phyloP scores from a whole-genome alignment of 2,329 filamentous ascomycete genomes.

The Colletotrichum sp. region DNA sequence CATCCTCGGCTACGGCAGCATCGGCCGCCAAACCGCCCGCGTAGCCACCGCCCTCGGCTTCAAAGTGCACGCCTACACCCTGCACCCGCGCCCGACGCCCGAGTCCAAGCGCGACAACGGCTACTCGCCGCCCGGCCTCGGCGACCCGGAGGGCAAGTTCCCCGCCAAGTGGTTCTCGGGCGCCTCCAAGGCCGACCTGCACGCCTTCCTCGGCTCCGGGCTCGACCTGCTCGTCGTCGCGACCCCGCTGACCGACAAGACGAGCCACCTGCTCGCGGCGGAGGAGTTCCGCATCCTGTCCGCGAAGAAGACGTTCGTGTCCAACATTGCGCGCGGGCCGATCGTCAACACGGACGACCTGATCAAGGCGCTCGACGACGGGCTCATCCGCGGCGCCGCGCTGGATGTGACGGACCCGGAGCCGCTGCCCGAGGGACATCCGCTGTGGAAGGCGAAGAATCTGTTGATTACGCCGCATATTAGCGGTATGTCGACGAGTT shows the following conservation, averaged over 20 bases:
- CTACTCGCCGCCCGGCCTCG: conserved; percentile 72
- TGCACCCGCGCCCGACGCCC: conserved; percentile 69
- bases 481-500: conserved; percentile 45
- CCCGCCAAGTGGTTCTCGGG: conserved; percentile 59
- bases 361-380: conserved; percentile 64
- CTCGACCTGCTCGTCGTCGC: conserved; percentile 60
- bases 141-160: conserved; percentile 54
- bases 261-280: conserved; percentile 54
- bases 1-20: conserved; percentile 60
- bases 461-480: conserved; percentile 65
- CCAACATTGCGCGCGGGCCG: conserved; percentile 72
- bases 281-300: conserved; percentile 53
- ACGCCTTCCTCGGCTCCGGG: conserved; percentile 54
- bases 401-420: conserved; percentile 83
- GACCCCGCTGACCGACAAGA: conserved; percentile 54
- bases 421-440: conserved; percentile 71
- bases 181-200: conserved; percentile 43
- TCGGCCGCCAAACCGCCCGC: conserved; percentile 58
- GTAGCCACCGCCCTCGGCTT: conserved; percentile 71
- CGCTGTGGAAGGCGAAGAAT: conserved; percentile 74
- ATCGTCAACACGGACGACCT: conserved; percentile 60
- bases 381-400: conserved; percentile 70
- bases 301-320: conserved; percentile 61
- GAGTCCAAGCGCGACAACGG: conserved; percentile 67
- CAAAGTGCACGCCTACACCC: conserved; percentile 77